Percentiles rank a stretch among this genome's conserved stretches.
These are phyloP conservation scores for Nitzschia sp. DNA, from an alignment of 108 stramenopile genomes.

Conservation along the genomic window DNA sequence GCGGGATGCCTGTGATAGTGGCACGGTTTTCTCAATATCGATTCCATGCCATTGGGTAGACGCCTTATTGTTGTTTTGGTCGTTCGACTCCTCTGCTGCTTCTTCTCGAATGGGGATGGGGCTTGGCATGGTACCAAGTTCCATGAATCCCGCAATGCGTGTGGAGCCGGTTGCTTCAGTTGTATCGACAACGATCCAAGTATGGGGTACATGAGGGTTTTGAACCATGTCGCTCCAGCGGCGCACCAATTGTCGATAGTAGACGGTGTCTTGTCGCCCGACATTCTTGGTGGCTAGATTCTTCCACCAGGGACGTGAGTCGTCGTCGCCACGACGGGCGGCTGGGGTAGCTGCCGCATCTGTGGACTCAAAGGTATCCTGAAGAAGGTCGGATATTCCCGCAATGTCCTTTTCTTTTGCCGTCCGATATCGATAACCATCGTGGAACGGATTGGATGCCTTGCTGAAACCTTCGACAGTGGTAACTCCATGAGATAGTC, in stretches of 20 bases:
- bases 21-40: background rate
- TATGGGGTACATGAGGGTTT: background rate
- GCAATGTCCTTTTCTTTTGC: background rate
- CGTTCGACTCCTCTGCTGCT: background rate
- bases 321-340: background rate
- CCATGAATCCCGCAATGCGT: slow-evolving; percentile 16
- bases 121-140: slow-evolving; percentile 17
- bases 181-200: background rate
- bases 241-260: background rate
- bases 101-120: slow-evolving; percentile 4
- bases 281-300: background rate
- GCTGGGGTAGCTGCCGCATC: background rate
- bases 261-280: background rate
- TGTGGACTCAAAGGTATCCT: background rate
- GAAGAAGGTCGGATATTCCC: background rate
- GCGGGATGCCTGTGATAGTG: background rate
- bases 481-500: no score
- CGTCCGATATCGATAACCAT: slow-evolving; percentile 1
- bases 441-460: no score
- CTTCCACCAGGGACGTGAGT: background rate
- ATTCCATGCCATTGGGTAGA: no score
- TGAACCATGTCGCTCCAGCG: slow-evolving; percentile 2
- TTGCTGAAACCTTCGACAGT: no score
- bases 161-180: background rate
- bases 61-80: no score